Evolutionary conservation across 2,329 filamentous ascomycete genomes (phyloP), one percentile per base, ranked within the genome.

Genomic region (Aspergillus japonicus): DNA sequence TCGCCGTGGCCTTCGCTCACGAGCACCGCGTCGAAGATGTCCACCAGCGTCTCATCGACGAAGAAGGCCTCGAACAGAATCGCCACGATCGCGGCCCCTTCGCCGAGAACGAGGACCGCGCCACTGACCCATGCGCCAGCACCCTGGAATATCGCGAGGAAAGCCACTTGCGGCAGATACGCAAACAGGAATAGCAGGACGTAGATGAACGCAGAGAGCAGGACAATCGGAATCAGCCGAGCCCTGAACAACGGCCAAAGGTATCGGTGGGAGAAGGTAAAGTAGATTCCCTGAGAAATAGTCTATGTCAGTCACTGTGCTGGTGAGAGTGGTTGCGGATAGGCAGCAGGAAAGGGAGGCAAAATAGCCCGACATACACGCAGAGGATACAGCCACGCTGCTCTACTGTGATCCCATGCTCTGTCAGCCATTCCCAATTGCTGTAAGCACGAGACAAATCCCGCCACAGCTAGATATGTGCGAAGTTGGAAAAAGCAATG

Each of bases 131-230:
- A 96, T n/a, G 95, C 95, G 31, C 88, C 88, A 60, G 87, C 77
- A 23, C 90, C 90, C 69, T 98, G 93, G 74, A 97, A 98, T 66
- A 98, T 85, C 16, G 90, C 88, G 23, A 99, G 84, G 69, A 99
- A 91, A 1, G 91, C 90, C 58, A 92, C 92, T 73, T 98, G 91
- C 0, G 94, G 94, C 2, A 97, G 78, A 68, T 96, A 98, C 0
- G 91, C 83, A 75, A 95, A 96, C 12, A 91, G 82, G 75, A 98
- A 98, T 21, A 98, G 85, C 21, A 96, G 81, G n/a, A 88, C 80
- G 63, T 96, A 91, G 14, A 97, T 89, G 57, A 95, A 86, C 14
- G 89, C 80, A 0, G 93, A 96, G 12, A 97, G 88, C 14, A 97
- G 79, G 2, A 90, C 85, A 29, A 96, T 83, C 0, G 94, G 93